Conservation (phyloP, 1,284 basidiomycete species). For the Puccinia triticina region DNA sequence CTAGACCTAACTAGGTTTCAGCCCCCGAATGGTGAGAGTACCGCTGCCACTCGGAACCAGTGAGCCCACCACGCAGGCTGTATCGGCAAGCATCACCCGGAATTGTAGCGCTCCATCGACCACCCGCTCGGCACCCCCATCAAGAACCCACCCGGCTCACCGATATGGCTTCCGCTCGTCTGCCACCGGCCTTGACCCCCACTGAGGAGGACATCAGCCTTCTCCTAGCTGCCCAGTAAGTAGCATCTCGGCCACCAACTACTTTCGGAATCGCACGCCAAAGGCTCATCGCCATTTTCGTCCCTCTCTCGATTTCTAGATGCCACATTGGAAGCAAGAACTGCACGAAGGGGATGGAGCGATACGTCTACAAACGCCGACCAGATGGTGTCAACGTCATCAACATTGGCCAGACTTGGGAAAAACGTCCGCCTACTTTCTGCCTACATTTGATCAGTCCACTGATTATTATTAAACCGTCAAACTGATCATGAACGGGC, state of each 20-base stretch:
- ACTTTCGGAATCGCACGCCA: not conserved
- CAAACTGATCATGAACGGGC: not conserved
- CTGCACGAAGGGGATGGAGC: constrained; percentile 97
- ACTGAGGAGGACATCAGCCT: constrained; percentile 97
- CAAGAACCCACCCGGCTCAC: constrained; percentile 11
- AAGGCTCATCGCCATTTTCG: constrained; percentile 9
- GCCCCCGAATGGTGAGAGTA: constrained; percentile 11
- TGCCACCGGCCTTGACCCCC: constrained; percentile 86
- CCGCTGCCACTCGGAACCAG: not conserved
- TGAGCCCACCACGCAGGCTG: not conserved
- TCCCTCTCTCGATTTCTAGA: not conserved
- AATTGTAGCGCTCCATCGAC: not conserved
- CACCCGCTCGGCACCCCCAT: not conserved
- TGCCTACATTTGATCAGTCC: not conserved
- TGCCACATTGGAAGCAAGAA: constrained; percentile 75
- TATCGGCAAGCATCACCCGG: not conserved
- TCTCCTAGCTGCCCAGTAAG: constrained; percentile 90
- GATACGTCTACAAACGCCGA: constrained; percentile 97
- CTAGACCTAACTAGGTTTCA: constrained; percentile 23
- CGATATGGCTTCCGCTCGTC: constrained; percentile 66
- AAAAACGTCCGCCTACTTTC: constrained; percentile 80
- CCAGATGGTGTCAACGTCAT: constrained; percentile 93
- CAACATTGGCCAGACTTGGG: constrained; percentile 99
- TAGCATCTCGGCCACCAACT: constrained; percentile 67
- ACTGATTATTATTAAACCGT: constrained; percentile 63